Base-by-base conservation (phyloP, 306 rosid genomes). In the Cotoneaster glaucophyllus region DNA sequence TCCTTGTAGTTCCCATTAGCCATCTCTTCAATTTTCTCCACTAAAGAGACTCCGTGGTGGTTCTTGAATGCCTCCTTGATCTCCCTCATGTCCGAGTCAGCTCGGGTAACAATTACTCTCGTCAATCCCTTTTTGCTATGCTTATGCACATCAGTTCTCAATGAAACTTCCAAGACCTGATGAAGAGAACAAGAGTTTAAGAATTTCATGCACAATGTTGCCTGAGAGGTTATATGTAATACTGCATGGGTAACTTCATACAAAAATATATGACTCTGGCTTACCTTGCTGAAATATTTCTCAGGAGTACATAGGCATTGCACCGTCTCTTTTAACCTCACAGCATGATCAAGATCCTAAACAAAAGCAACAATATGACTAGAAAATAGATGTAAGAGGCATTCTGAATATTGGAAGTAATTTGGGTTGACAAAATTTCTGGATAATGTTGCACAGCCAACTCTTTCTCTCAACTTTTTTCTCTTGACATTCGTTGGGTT, bases 1-100 rank as follows among this genome's bases (percentile, higher is more conserved):
- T 92, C 99, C 85, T 90, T 92, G 37, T 85, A 95, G 80, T 80
- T 92, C 45, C 99, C 99, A 71, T 81, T 84, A 37, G 97, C 83
- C 8, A 75, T 71, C 44, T 84, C 88, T 77, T 85, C 96, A 73
- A 95, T 85, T 82, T 85, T 89, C 37, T 85, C 82, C 5, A 82
- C 13, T 50, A 92, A 77, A 41, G 93, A 65, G 84, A 71, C 86
- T 75, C 96, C 97, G 84, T 69, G 84, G 0, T 41, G 58, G 15
- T 59, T 77, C 21, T 90, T 65, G 81, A 79, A 92, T 79, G 92
- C 90, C 15, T 77, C 79, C 70, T 79, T 84, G 75, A 95, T 90
- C 59, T 79, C 86, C 79, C 87, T 90, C 84, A 92, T 86, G 82
- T 90, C 96, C 41, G 37, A 43, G 39, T 95, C 97, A 22, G 97